phyloP scores from a whole-genome alignment of 257 asterid species.

The Solanum paucissectum region DNA sequence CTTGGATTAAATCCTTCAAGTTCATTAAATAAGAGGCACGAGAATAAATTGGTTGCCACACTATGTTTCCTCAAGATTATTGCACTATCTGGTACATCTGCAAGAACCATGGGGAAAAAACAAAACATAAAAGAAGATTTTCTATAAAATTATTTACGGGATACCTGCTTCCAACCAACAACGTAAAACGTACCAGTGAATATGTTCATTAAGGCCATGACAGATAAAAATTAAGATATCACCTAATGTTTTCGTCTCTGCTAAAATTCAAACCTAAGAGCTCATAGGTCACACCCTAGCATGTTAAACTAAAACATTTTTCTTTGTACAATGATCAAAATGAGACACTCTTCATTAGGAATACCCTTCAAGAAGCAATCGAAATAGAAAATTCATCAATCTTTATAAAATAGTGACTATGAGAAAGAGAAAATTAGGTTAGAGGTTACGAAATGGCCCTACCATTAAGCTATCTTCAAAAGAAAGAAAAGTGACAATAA shows the following conservation, averaged over 20 bases:
- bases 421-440: background rate
- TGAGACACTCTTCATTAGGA: background rate
- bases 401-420: background rate
- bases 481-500: background rate
- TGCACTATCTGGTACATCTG: conserved; percentile 95
- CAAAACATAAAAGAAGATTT: background rate
- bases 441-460: background rate
- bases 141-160: background rate
- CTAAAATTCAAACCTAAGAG: no score
- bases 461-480: background rate
- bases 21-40: conserved; percentile 82
- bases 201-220: no score
- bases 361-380: conserved; percentile 3
- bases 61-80: conserved; percentile 65
- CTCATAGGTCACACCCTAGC: no score
- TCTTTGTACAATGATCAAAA: background rate
- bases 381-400: background rate
- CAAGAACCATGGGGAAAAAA: background rate
- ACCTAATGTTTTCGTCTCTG: no score
- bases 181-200: no score
- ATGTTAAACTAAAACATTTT: background rate
- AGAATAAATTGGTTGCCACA: conserved; percentile 39
- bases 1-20: conserved; percentile 86
- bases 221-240: no score
- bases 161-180: no score